phyloP scores from a whole-genome alignment of 257 asterid genomes.

The Datura wrightii region DNA sequence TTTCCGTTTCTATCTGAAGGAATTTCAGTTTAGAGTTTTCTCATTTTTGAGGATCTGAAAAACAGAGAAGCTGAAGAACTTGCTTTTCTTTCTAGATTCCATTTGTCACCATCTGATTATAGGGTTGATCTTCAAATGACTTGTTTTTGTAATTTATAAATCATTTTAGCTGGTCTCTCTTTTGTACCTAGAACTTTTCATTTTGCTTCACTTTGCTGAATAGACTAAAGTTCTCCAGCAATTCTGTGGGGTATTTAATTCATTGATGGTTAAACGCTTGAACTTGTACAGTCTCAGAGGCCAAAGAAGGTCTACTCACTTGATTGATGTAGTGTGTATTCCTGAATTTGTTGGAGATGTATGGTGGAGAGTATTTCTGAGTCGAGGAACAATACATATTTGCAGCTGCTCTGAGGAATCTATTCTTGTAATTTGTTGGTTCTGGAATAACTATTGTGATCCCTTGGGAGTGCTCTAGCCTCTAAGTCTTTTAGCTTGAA shows the following conservation, averaged over 20 bases:
- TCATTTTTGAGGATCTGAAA: neutral
- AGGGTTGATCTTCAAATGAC: neutral
- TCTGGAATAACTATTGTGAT: neutral
- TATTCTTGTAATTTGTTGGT: neutral
- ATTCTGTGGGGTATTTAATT: neutral
- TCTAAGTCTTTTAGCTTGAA: too few relatives aligned
- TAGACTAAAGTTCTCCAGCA: neutral
- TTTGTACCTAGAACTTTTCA: neutral
- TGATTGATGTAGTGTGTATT: neutral
- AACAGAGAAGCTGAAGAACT: neutral
- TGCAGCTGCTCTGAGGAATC: neutral
- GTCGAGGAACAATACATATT: neutral
- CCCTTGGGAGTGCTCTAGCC: neutral
- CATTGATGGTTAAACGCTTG: neutral
- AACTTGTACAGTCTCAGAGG: neutral
- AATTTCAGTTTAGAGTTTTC: neutral
- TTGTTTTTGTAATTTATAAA: neutral
- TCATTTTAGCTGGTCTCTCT: conserved; percentile 4
- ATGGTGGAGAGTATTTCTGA: neutral
- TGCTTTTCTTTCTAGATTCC: neutral
- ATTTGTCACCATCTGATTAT: neutral
- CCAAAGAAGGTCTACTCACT: neutral
- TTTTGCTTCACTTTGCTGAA: neutral
- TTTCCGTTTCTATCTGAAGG: neutral
- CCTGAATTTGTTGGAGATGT: neutral